Conservation (phyloP, 2,329 filamentous ascomycete species). For the Aspergillus japonicus region DNA sequence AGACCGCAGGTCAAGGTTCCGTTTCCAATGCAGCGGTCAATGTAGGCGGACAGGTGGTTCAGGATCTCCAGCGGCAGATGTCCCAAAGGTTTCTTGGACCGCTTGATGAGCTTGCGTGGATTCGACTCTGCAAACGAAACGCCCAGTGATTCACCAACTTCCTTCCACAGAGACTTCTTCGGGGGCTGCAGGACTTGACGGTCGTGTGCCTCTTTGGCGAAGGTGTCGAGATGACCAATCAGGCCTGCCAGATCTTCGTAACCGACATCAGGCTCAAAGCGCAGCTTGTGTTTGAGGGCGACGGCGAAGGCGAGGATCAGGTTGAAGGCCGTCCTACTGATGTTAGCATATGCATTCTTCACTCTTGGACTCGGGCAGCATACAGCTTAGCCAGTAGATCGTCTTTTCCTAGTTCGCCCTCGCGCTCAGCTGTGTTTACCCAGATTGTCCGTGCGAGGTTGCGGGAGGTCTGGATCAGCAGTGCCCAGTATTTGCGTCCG, state of each 20-base stretch:
- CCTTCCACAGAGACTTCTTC: slow-evolving; percentile 59
- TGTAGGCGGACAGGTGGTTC: slow-evolving; percentile 66
- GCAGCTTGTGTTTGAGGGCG: slow-evolving; percentile 75
- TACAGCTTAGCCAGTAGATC: slow-evolving; percentile 68
- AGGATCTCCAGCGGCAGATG: slow-evolving; percentile 83
- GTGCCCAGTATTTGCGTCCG: slow-evolving; percentile 63
- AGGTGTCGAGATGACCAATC: slow-evolving; percentile 71
- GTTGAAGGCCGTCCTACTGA: slow-evolving; percentile 62
- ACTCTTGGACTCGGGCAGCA: slow-evolving; percentile 2
- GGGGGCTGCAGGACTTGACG: slow-evolving; percentile 33
- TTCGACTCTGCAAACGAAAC: slow-evolving; percentile 75
- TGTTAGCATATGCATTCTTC: slow-evolving; percentile 13
- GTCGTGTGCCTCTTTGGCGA: slow-evolving; percentile 62
- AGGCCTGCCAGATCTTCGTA: slow-evolving; percentile 72
- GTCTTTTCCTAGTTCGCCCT: slow-evolving; percentile 59
- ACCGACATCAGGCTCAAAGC: slow-evolving; percentile 76
- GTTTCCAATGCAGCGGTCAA: slow-evolving; percentile 58
- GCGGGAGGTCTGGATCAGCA: slow-evolving; percentile 55
- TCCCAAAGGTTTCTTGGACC: slow-evolving; percentile 68
- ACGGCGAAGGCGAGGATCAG: slow-evolving; percentile 75
- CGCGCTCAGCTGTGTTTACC: slow-evolving; percentile 68
- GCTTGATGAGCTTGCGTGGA: slow-evolving; percentile 74
- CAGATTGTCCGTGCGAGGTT: slow-evolving; percentile 71
- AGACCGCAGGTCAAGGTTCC: slow-evolving; percentile 36
- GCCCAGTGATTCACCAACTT: slow-evolving; percentile 69